Evolutionary conservation across 352 stramenopile genomes (phyloP).

Genomic region (Peronospora destructor): DNA sequence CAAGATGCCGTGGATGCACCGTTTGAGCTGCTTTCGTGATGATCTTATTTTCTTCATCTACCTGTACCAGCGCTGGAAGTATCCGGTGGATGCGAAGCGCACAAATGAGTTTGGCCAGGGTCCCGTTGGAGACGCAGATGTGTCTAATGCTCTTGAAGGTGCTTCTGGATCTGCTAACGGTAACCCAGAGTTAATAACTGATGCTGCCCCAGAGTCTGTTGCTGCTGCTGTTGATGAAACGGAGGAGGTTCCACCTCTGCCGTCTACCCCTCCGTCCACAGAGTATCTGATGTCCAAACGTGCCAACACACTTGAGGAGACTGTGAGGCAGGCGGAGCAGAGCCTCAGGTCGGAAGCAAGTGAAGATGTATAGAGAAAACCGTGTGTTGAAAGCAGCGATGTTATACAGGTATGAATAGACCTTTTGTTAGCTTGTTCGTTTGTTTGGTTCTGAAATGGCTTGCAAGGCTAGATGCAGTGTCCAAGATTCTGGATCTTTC

Average conservation of each 20-base stretch:
- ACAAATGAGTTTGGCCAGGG: conserved; percentile 92
- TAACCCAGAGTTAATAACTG: conserved; percentile 4
- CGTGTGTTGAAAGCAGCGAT: neutral
- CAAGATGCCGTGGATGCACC: conserved; percentile 94
- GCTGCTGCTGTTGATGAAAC: conserved; percentile 19
- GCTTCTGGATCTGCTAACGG: conserved; percentile 3
- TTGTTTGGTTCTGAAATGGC: neutral
- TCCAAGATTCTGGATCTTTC: conserved; percentile 22
- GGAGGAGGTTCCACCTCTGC: conserved; percentile 18
- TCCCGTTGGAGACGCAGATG: conserved; percentile 43
- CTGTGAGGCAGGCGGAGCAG: conserved; percentile 11
- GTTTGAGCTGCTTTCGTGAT: conserved; percentile 96
- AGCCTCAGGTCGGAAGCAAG: neutral
- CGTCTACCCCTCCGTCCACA: conserved; percentile 28
- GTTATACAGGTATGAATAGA: conserved; percentile 6
- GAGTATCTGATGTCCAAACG: conserved; percentile 55
- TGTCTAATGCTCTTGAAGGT: conserved; percentile 27
- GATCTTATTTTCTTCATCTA: conserved; percentile 99
- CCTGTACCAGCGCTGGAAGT: conserved; percentile 98
- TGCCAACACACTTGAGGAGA: conserved; percentile 33
- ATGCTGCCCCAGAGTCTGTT: conserved; percentile 16
- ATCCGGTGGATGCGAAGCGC: conserved; percentile 87
- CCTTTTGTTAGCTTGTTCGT: neutral
- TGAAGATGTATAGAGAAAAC: too few species aligned
- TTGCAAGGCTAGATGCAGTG: neutral